Evolutionary conservation across 2,329 filamentous ascomycete species (phyloP).

Genomic region (Helminthosporium solani): DNA sequence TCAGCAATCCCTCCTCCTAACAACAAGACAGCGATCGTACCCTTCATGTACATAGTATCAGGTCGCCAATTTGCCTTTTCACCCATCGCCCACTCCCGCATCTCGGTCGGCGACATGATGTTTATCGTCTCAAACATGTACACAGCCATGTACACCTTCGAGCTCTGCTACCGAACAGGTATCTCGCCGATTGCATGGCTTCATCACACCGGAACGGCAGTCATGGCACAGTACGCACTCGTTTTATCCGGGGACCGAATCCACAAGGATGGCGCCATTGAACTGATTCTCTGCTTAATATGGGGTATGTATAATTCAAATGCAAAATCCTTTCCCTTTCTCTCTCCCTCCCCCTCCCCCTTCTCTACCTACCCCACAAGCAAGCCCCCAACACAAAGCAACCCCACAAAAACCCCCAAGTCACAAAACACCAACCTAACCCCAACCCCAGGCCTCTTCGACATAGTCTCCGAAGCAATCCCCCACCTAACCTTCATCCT

Average conservation of each 20-base stretch:
- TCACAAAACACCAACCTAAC: no score
- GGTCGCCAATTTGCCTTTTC: conserved; percentile 1
- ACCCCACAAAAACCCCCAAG: background rate
- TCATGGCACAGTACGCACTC: conserved; percentile 2
- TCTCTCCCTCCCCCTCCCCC: no score
- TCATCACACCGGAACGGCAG: conserved; percentile 1
- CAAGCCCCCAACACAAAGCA: background rate
- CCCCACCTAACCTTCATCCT: conserved; percentile 4
- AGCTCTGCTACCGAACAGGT: conserved; percentile 4
- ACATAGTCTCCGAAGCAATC: conserved; percentile 4
- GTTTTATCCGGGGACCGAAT: background rate
- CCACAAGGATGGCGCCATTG: conserved; percentile 1
- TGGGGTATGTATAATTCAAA: conserved; percentile 4
- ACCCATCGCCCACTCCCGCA: background rate
- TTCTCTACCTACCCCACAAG: no score
- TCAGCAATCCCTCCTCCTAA: background rate
- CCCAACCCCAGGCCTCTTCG: conserved; percentile 2
- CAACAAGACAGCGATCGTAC: background rate
- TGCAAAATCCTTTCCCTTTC: no score
- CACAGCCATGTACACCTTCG: conserved; percentile 4
- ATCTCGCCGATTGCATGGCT: conserved; percentile 3
- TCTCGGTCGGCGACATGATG: conserved; percentile 1
- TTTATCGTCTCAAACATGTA: conserved; percentile 3
- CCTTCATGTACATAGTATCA: background rate
- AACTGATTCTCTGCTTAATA: conserved; percentile 1